Evolutionary conservation across 345 rosid genomes (phyloP), one percentile per base, ranked within the genome.

Genomic region (Camelina laxa): DNA sequence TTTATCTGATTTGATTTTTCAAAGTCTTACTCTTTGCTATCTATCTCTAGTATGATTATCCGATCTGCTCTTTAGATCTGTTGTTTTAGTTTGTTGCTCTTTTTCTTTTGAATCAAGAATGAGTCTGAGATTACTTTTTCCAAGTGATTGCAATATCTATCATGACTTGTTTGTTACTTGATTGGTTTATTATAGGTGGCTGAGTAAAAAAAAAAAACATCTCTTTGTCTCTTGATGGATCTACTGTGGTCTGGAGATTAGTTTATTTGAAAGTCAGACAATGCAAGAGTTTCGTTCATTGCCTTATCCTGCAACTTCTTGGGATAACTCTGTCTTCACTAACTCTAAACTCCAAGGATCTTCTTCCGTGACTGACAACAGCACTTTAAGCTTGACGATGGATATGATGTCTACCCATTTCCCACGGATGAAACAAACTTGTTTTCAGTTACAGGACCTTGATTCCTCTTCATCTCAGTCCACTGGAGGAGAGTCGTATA

Each of bases 381-480:
- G 48, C 33, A 24, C 44, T 13, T 35, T 69, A 42, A 54, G 17
- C 75, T 75, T 75, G 64, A 54, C 41, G 6, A 35, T 54, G 60
- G 65, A 76, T 42, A 44, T 33, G 56, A 75, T 44, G 65, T 33
- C 75, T 53, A 8, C 48, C 10, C 83, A 77, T 59, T 82, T 80
- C 53, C 74, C 55, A 2, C 66, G 47, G 70, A 66, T 80, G 74
- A 86, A 85, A 73, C 87, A 80, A 49, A 54, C 64, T 67, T 69
- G 68, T 62, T 82, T 86, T 65, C 70, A 44, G 0, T 4, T 54
- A 9, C 88, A 79, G 58, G 87, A 80, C 11, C 92, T 78, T 76
- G 92, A 88, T 47, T 84, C 86, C 16, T 82, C 86, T 9, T 88
- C 93, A 6, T 70, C 88, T 70, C 93, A 87, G 27, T 89, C 96